phyloP scores from a whole-genome alignment of 2,329 filamentous ascomycete species.

The Neofusicoccum laricinum region DNA sequence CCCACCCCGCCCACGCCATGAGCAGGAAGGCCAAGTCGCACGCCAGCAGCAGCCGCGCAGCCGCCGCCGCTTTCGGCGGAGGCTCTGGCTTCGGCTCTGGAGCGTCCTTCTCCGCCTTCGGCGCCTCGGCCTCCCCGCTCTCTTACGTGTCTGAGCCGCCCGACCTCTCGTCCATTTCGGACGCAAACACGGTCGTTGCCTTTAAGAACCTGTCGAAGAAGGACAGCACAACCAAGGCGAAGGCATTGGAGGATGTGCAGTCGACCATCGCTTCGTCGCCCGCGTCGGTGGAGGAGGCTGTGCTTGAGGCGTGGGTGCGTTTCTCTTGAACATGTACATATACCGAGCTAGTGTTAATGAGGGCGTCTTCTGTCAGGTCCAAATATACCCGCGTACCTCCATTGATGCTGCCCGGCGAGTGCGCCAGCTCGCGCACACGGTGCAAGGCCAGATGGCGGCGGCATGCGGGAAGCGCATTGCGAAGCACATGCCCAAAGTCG shows the following conservation, averaged over 20 bases:
- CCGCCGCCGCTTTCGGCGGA: conserved; percentile 39
- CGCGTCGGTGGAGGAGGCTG: conserved; percentile 69
- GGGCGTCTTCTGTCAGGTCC: conserved; percentile 56
- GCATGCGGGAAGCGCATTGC: conserved; percentile 77
- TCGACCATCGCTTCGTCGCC: conserved; percentile 58
- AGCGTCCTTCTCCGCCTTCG: conserved; percentile 37
- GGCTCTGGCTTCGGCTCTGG: conserved; percentile 42
- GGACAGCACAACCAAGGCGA: conserved; percentile 86
- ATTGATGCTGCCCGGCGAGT: conserved; percentile 88
- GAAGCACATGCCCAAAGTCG: conserved; percentile 70
- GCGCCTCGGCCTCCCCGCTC: conserved; percentile 58
- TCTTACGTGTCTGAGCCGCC: conserved; percentile 87
- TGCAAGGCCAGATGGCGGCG: conserved; percentile 64
- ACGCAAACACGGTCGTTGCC: conserved; percentile 80
- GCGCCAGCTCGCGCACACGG: conserved; percentile 75
- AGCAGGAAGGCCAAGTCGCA: conserved; percentile 63
- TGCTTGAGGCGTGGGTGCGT: conserved; percentile 87
- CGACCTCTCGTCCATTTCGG: conserved; percentile 72
- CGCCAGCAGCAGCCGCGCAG: conserved; percentile 62
- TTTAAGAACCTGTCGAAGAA: conserved; percentile 93
- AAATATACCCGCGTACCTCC: conserved; percentile 81
- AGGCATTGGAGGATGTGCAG: conserved; percentile 82
- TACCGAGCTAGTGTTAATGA: conserved; percentile 35
- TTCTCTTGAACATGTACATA: conserved; percentile 29
- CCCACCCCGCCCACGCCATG: conserved; percentile 40